phyloP scores from a whole-genome alignment of 257 asterid species.

The Anisodus acutangulus region DNA sequence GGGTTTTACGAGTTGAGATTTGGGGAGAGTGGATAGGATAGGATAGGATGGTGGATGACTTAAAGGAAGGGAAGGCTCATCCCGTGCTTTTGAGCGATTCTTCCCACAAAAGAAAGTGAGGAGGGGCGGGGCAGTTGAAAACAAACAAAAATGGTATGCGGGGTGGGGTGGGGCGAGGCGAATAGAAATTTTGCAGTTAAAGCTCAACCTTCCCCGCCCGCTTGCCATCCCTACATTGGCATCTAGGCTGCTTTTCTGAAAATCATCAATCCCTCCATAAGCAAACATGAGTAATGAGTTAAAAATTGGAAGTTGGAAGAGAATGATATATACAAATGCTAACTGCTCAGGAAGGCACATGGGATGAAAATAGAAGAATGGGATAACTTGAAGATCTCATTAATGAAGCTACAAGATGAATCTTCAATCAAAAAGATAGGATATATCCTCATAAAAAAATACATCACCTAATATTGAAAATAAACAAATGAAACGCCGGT shows the following conservation, averaged over 20 bases:
- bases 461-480: conserved; percentile 7
- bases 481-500: conserved; percentile 4
- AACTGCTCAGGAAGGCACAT: background rate
- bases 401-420: conserved; percentile 1
- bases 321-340: too few species aligned
- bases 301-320: background rate
- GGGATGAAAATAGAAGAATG: background rate
- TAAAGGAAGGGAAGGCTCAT: too few species aligned
- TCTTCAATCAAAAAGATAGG: background rate
- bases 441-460: background rate
- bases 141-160: background rate
- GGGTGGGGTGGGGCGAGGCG: background rate
- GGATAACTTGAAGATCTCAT: background rate
- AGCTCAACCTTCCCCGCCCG: background rate
- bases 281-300: background rate
- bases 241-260: background rate
- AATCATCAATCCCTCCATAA: background rate
- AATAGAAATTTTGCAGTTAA: background rate
- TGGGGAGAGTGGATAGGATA: too few species aligned
- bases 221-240: background rate
- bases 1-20: too few species aligned
- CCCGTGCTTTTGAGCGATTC: too few species aligned
- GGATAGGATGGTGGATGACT: too few species aligned
- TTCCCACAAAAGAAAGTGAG: too few species aligned
- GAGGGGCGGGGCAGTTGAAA: too few species aligned